Base-by-base conservation (phyloP, 306 rosid genomes). In the Vigna trinervia region DNA sequence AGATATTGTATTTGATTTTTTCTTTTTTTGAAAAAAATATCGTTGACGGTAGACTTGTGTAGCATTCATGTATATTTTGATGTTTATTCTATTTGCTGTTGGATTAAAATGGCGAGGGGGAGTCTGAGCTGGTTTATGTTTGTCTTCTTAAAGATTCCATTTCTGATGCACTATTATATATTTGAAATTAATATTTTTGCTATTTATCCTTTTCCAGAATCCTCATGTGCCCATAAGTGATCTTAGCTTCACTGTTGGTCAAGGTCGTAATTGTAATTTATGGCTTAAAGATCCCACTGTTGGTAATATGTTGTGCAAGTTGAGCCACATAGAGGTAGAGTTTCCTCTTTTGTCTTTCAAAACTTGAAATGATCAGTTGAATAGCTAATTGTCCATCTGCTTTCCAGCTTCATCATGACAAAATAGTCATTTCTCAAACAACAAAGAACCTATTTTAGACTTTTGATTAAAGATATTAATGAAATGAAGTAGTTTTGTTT, bases 301-400 rank as follows among this genome's bases (percentile, higher is more conserved):
- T 50, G 86, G 98, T 84, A 76, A 72, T 74, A 71, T 80, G 57
- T 75, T 96, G 86, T 96, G 99, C 90, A 89, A 81, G 77, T 87
- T 96, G 92, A 91, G 86, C 87, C 88, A 84, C 70, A 83, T 84
- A 64, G 91, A 96, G 99, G 99, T 92, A 89, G 70, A 66, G 15
- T 46, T 69, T 58, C 57, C 77, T 58, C 69, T 50, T 36, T 32
- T 50, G 52, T 15, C 81, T 67, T 77, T 79, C 66, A 80, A 13
- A 56, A 65, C 62, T 46, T 39, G 39, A 71, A 73, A 47, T 23
- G 41, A 64, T 53, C 74, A 67, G 68, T 69, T 80, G 39, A 76
- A 65, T 74, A 63, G 65, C 60, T 51, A 38, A 63, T 68, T 36
- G 14, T 47, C 17, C 13, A 34, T 81, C 45, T 76, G 15, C 65